Percentiles rank a stretch among this genome's conserved stretches.
These are phyloP conservation scores for Globisporangium lucens DNA, from an alignment of 352 stramenopile species.

Conservation along the genomic window DNA sequence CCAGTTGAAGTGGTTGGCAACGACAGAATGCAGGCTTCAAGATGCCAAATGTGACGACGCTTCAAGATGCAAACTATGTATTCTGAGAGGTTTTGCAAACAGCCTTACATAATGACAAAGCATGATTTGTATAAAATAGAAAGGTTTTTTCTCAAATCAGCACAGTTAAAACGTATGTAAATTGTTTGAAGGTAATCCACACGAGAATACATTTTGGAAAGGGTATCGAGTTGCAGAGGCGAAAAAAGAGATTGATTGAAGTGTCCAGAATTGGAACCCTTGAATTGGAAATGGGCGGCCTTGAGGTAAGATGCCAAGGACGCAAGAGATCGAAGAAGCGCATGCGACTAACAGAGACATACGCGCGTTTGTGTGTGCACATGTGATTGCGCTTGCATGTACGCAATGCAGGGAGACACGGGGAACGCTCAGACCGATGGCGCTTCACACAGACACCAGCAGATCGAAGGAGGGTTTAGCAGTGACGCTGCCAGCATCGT, in stretches of 20 bases:
- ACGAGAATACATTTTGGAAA: not conserved
- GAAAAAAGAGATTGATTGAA: not conserved
- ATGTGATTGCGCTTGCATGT: not conserved
- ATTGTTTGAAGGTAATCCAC: not conserved
- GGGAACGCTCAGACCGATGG: constrained; percentile 3
- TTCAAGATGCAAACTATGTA: not conserved
- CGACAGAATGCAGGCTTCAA: too few relatives aligned
- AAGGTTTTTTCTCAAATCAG: too few relatives aligned
- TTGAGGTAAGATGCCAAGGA: constrained; percentile 5
- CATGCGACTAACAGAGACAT: not conserved
- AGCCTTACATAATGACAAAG: not conserved
- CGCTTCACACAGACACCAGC: not conserved
- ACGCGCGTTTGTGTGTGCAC: not conserved
- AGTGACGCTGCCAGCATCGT: constrained; percentile 30
- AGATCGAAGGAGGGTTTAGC: constrained; percentile 9
- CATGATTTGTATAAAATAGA: not conserved
- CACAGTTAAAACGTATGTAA: not conserved
- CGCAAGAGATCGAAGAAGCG: not conserved
- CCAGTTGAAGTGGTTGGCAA: too few relatives aligned
- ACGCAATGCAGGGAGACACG: not conserved
- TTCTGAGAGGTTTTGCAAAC: not conserved
- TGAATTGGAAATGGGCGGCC: constrained; percentile 7
- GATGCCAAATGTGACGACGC: too few relatives aligned
- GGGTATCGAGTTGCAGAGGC: not conserved
- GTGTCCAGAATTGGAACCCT: constrained; percentile 3